Percentiles rank a stretch among this genome's conserved stretches.
phyloP scores from a whole-genome alignment of 768 basidiomycete genomes.

The Piloderma croceum region DNA sequence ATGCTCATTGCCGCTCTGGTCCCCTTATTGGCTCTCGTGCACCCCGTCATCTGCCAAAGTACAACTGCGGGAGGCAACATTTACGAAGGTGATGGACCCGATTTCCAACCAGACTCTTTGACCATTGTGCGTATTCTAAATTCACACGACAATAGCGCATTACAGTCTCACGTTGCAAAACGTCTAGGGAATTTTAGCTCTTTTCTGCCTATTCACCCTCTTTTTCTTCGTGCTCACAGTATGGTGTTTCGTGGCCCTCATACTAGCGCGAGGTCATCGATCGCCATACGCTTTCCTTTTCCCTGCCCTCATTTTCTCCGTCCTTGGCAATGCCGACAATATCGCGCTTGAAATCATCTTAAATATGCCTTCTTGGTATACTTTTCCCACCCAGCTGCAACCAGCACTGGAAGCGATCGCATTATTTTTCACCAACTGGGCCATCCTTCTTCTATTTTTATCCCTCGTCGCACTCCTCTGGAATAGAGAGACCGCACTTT shows the following conservation, averaged over 20 bases:
- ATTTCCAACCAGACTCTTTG: no score
- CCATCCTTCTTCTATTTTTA: constrained; percentile 8
- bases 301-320: constrained; percentile 9
- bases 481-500: constrained; percentile 9
- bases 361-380: neutral
- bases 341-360: constrained; percentile 8
- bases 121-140: no score
- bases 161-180: no score
- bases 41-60: no score
- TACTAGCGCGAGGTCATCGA: constrained; percentile 9
- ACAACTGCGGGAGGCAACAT: no score
- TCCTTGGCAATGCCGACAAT: constrained; percentile 9
- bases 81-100: no score
- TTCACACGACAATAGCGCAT: no score
- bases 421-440: constrained; percentile 9
- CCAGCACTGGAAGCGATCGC: constrained; percentile 4
- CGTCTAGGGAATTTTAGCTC: constrained; percentile 9
- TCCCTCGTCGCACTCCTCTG: constrained; percentile 6
- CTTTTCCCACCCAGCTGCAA: constrained; percentile 1
- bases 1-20: no score
- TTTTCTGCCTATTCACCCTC: constrained; percentile 9
- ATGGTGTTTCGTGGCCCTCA: constrained; percentile 8
- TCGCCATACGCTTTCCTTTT: constrained; percentile 9
- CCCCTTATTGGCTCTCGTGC: no score
- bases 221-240: constrained; percentile 2